These are phyloP conservation scores for Gastrolobium villosum DNA, from an alignment of 306 rosid species.

Conservation along the genomic window DNA sequence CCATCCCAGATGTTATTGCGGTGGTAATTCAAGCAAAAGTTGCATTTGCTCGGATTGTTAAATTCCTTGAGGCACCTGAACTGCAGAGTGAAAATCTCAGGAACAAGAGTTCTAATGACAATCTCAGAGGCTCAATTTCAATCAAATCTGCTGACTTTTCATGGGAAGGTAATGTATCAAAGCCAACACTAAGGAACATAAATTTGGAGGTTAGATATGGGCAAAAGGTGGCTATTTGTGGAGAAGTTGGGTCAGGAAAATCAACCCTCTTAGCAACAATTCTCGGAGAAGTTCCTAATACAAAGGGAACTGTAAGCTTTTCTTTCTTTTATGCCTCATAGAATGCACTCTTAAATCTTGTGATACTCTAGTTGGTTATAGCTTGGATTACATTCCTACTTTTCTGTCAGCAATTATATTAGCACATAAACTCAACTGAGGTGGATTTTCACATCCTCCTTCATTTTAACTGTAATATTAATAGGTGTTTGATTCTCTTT, in stretches of 20 bases:
- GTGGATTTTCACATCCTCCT: background rate
- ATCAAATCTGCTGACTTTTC: conserved; percentile 62
- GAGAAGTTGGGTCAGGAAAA: conserved; percentile 70
- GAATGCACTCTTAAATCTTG: background rate
- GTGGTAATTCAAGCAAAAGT: conserved; percentile 76
- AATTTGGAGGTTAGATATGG: conserved; percentile 62
- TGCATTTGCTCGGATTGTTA: conserved; percentile 62
- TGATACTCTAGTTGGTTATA: background rate
- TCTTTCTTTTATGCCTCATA: background rate
- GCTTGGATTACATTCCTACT: background rate
- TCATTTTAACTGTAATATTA: background rate
- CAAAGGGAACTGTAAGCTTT: conserved; percentile 62
- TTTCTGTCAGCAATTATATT: background rate
- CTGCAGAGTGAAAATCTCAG: conserved; percentile 48
- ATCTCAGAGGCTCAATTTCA: conserved; percentile 34
- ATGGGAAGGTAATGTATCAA: conserved; percentile 64
- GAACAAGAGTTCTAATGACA: conserved; percentile 25
- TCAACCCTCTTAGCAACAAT: conserved; percentile 71
- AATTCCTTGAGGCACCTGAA: conserved; percentile 73
- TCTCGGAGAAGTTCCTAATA: conserved; percentile 71
- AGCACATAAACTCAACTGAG: background rate
- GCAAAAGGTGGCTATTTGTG: conserved; percentile 75
- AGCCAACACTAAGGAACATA: conserved; percentile 62
- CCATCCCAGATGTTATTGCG: conserved; percentile 69
- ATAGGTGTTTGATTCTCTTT: background rate